phyloP scores from a whole-genome alignment of 495 filamentous ascomycete species.

The Platismatia glauca region DNA sequence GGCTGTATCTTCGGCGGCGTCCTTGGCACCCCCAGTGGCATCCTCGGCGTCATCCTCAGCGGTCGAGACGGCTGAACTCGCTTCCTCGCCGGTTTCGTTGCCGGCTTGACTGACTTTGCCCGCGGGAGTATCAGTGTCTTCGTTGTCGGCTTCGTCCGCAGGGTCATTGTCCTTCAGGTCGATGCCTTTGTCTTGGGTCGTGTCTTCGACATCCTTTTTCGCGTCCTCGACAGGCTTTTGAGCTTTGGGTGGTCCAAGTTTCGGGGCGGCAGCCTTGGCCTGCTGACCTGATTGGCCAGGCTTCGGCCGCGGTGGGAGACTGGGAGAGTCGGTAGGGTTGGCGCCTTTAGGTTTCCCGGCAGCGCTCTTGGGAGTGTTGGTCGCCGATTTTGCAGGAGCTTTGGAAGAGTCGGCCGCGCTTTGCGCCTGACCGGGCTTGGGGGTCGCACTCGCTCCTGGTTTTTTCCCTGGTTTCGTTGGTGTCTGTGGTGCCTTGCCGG shows the following conservation, averaged over 20 bases:
- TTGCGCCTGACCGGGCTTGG: conserved; percentile 34
- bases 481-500: conserved; percentile 40
- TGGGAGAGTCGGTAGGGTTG: conserved; percentile 22
- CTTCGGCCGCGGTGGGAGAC: conserved; percentile 29
- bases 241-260: conserved; percentile 21
- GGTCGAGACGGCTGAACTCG: conserved; percentile 24
- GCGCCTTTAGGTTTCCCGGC: conserved; percentile 21
- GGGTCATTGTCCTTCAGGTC: conserved; percentile 28
- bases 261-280: conserved; percentile 20
- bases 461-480: conserved; percentile 44
- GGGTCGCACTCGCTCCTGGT: conserved; percentile 35
- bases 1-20: conserved; percentile 27
- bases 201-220: conserved; percentile 25
- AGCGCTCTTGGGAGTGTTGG: conserved; percentile 27
- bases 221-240: conserved; percentile 7
- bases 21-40: conserved; percentile 21
- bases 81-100: conserved; percentile 28
- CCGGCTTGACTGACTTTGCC: conserved; percentile 27
- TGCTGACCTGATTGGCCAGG: conserved; percentile 13
- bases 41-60: conserved; percentile 30
- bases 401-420: conserved; percentile 18
- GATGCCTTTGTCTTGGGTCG: conserved; percentile 27
- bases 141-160: conserved; percentile 28
- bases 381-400: conserved; percentile 18
- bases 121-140: conserved; percentile 23